Evolutionary conservation across 768 basidiomycete genomes (phyloP).

Genomic region (Kwoniella heveanensis): DNA sequence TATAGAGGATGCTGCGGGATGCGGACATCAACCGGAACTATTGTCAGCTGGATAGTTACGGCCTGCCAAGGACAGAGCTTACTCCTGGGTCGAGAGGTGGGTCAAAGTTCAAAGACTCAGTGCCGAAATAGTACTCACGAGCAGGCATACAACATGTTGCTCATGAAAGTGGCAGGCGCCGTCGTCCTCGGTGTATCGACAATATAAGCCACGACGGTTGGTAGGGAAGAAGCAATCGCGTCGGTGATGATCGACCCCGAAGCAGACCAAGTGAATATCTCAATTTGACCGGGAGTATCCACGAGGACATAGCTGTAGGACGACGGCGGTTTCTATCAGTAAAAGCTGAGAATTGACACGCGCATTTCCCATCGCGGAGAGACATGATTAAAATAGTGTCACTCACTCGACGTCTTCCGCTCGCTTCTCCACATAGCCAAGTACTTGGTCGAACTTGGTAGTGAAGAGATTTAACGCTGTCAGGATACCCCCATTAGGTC

Average conservation of each 20-base stretch:
- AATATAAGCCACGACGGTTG: constrained; percentile 92
- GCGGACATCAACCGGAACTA: no score
- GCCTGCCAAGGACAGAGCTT: no score
- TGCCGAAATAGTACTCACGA: no score
- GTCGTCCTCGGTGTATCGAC: constrained; percentile 95
- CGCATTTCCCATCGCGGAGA: no score
- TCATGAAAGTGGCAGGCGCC: constrained; percentile 94
- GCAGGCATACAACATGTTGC: constrained; percentile 99
- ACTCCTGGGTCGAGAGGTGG: no score
- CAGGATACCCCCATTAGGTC: constrained; percentile 96
- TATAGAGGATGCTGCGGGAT: constrained; percentile 80
- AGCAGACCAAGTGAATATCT: constrained; percentile 99
- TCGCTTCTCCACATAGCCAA: constrained; percentile 85
- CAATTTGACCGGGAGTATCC: constrained; percentile 98
- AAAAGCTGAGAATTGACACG: no score
- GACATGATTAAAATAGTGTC: no score
- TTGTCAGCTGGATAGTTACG: no score
- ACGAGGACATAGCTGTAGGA: constrained; percentile 79
- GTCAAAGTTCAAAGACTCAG: no score
- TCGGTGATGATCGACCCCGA: constrained; percentile 99
- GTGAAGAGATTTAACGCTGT: constrained; percentile 97
- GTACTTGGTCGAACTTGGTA: constrained; percentile 97
- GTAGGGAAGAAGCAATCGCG: constrained; percentile 87
- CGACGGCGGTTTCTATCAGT: no score
- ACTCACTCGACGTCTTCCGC: constrained; percentile 84